Percentiles rank a stretch among this genome's conserved stretches.
phyloP scores from a whole-genome alignment of 768 basidiomycete species.

The Pseudohyphozyma bogoriensis region DNA sequence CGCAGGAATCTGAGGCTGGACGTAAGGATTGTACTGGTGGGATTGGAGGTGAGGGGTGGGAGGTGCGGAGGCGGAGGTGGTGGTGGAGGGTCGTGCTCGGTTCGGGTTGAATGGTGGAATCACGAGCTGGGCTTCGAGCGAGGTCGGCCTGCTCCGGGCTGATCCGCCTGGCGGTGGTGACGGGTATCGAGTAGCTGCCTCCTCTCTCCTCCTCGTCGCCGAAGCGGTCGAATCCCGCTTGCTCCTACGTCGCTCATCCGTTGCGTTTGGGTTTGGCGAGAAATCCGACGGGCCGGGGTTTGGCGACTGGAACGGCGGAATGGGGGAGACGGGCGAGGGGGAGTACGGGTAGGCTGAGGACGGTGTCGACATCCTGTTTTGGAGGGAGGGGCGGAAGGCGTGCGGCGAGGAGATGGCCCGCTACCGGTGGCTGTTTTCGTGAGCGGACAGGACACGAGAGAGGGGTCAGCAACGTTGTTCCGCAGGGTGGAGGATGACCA shows the following conservation, averaged over 20 bases:
- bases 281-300: background rate
- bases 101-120: slow-evolving; percentile 31
- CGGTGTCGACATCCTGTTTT: background rate
- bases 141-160: background rate
- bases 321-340: background rate
- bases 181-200: slow-evolving; percentile 1
- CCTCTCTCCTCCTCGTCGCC: background rate
- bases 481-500: too few species aligned
- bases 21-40: background rate
- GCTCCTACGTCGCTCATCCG: slow-evolving; percentile 2
- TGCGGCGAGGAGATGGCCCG: too few species aligned
- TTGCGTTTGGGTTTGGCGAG: background rate
- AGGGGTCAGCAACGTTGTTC: too few species aligned
- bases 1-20: background rate
- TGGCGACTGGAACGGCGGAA: background rate
- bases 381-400: too few species aligned
- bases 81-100: slow-evolving; percentile 3
- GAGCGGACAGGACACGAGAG: too few species aligned
- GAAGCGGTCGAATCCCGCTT: slow-evolving; percentile 7
- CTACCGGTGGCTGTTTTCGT: too few species aligned
- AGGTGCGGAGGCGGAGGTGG: slow-evolving; percentile 1
- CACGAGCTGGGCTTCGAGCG: slow-evolving; percentile 15
- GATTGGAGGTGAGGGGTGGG: slow-evolving; percentile 1
- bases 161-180: background rate
- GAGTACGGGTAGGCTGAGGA: background rate